Evolutionary conservation across 2,329 filamentous ascomycete genomes (phyloP), one percentile per base, ranked within the genome.

Genomic region (Grosmannia clavigera): DNA sequence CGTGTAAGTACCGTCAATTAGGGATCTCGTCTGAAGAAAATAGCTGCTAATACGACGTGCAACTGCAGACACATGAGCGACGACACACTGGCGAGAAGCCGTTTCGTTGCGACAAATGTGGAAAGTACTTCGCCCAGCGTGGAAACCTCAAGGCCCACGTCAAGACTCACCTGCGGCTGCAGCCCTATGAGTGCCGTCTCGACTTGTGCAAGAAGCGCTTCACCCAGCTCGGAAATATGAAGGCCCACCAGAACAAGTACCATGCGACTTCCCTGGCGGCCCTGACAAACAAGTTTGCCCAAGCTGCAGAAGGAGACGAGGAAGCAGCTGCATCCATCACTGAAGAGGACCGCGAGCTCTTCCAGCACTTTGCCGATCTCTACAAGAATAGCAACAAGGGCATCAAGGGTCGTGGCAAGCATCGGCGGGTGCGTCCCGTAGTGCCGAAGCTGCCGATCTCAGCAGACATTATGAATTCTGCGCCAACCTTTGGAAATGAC

Each of bases 351-450:
- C 85, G 82, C 63, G 86, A 90, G 62, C 77, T 96, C 57, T 90
- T 88, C 77, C 82, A 40, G 66, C 95, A 96, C 74, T 94, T 97
- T 69, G 81, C 85, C 4, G 80, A 80, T 0, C 78, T 96, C n/a
- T 96, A 96, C 80, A 96, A 95, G 77, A 95, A 97, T 74, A 92
- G 88, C 74, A 97, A 97, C 80, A 96, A 96, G 73, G 94, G 94
- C 1, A 96, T 97, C 77, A 97, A 96, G 74, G 94, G 94, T 12
- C 85, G 94, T 54, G 94, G 94, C 52, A 94, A 92, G 70, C 88
- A 92, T 66, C 80, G 90, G 60, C 84, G 84, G 61, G 86, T 91
- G 59, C 70, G 70, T 54, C 66, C 64, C 35, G 65, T 67, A 22
- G 69, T 66, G 57, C 63, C 63, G 27, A 73, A 70, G 65, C 64